These are phyloP conservation scores for Stylonectria norvegica DNA, from an alignment of 2,329 filamentous ascomycete genomes.

Conservation along the genomic window DNA sequence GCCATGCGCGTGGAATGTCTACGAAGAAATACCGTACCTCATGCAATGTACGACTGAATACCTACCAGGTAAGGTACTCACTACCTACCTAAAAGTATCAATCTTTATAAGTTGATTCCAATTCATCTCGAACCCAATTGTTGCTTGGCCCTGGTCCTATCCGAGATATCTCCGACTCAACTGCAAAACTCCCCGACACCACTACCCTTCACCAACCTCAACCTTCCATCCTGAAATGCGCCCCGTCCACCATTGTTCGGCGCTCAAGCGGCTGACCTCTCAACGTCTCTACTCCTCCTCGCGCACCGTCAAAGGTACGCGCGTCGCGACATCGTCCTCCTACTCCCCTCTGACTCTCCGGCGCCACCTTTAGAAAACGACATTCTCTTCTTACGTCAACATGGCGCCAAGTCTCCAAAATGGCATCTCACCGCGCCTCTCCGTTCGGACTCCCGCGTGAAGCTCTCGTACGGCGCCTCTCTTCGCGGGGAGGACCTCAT, in stretches of 20 bases:
- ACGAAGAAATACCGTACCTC: no score
- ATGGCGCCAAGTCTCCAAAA: slow-evolving; percentile 33
- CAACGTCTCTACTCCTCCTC: slow-evolving; percentile 26
- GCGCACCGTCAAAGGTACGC: slow-evolving; percentile 27
- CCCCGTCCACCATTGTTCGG: slow-evolving; percentile 5
- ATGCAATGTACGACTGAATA: no score
- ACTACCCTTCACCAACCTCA: slow-evolving; percentile 3
- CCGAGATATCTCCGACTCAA: slow-evolving; percentile 27
- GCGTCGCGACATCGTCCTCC: neutral
- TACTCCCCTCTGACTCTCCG: slow-evolving; percentile 12
- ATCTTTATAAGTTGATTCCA: no score
- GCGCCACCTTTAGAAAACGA: slow-evolving; percentile 34
- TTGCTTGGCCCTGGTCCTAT: slow-evolving; percentile 1
- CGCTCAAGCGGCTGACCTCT: slow-evolving; percentile 1
- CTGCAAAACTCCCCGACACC: slow-evolving; percentile 15
- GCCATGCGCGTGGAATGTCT: no score
- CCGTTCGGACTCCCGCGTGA: slow-evolving; percentile 29
- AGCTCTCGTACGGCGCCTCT: slow-evolving; percentile 43
- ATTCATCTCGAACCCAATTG: no score
- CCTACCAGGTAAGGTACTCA: no score
- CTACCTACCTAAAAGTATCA: no score
- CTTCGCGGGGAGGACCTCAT: slow-evolving; percentile 58
- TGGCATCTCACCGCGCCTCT: slow-evolving; percentile 39
- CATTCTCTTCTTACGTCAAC: slow-evolving; percentile 39
- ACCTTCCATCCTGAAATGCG: slow-evolving; percentile 15